Percentiles rank a stretch among this genome's conserved stretches.
phyloP scores from a whole-genome alignment of 2,329 filamentous ascomycete genomes.

The Cryphonectria parasitica region DNA sequence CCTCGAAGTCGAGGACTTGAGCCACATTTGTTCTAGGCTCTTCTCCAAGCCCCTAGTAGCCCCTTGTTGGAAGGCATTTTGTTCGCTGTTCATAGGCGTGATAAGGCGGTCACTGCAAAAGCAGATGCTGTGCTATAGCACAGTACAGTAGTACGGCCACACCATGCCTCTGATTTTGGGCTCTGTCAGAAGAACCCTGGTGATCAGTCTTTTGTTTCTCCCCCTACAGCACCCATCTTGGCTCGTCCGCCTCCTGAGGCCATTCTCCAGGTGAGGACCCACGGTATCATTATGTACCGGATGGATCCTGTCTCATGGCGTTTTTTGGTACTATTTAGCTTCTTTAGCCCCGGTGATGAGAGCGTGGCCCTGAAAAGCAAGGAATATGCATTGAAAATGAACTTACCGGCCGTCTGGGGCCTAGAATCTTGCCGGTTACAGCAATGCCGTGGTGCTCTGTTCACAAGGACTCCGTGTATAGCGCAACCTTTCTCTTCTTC shows the following conservation, averaged over 20 bases:
- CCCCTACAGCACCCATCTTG: background rate
- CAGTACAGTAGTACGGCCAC: background rate
- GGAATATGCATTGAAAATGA: background rate
- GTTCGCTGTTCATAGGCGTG: background rate
- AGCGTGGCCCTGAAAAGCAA: slow-evolving; percentile 11
- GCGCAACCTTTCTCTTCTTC: background rate
- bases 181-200: background rate
- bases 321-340: slow-evolving; percentile 14
- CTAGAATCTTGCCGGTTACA: no score
- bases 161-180: background rate
- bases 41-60: slow-evolving; percentile 5
- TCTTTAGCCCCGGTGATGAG: slow-evolving; percentile 22
- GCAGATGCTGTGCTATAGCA: background rate
- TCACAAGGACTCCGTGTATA: background rate
- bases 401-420: background rate
- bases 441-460: background rate
- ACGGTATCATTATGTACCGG: background rate
- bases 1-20: slow-evolving; percentile 28
- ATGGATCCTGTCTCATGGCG: background rate
- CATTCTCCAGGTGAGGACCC: background rate
- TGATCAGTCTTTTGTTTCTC: background rate
- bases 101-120: background rate
- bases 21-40: slow-evolving; percentile 34
- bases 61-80: background rate
- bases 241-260: background rate